Evolutionary conservation across 169 alveolate genomes (phyloP), one percentile per base, ranked within the genome.

Genomic region (Eimeria praecox): DNA sequence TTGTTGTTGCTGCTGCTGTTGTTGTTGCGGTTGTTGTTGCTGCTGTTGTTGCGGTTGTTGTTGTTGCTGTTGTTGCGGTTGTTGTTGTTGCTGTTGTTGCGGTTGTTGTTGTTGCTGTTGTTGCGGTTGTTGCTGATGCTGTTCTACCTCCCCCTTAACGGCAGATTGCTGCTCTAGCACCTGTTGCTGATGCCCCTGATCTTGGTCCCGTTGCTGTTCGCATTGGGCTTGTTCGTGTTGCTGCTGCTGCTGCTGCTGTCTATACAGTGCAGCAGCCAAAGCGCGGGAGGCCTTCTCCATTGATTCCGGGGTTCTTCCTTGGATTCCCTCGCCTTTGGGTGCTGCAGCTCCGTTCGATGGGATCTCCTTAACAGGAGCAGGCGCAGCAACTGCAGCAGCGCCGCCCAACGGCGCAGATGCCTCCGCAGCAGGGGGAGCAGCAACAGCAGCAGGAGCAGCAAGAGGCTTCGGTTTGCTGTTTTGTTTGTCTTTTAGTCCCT

Each of bases 201-300:
- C 40, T 16, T 42, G 33, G 42, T 30, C 42, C 75, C n/a, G 78
- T 54, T 24, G 49, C 86, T 54, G 62, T 87, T 69, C 77, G 4
- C 64, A 33, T 30, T 85, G 91, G 33, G 49, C 75, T 30, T 54
- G 73, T n/a, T n/a, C n/a, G 18, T 85, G 44, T 24, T 85, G 73
- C 78, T 85, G 59, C 77, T 56, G 73, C 54, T n/a, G 52, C 54
- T 85, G 77, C 92, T 85, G 73, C 78, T 85, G 92, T 44, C 73
- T 35, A 24, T 6, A 33, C 64, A 46, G 54, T 42, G 62, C 71
- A 42, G 90, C 90, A 42, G 62, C 90, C 4, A 46, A 66, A 42
- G 90, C 71, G 10, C 90, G 14, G 14, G 90, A 49, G 22, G 71
- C 44, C 90, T 27, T 42, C 64, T 80, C 90, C 14, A 49, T 49